phyloP scores from a whole-genome alignment of 2,329 filamentous ascomycete species.

The Metarhizium guizhouense region DNA sequence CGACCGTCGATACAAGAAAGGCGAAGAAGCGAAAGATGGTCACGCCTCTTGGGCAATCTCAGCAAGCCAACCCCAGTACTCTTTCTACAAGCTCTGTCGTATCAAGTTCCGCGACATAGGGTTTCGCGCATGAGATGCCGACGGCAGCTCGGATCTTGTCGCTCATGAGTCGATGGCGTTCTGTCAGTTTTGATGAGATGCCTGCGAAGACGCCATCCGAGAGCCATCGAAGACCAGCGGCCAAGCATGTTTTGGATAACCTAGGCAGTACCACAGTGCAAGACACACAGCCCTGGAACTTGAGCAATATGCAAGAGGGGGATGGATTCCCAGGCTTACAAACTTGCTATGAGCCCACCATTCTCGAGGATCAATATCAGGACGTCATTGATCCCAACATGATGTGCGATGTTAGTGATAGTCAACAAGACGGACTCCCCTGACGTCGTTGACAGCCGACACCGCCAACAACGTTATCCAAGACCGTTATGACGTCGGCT shows the following conservation, averaged over 20 bases:
- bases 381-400: background rate
- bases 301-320: background rate
- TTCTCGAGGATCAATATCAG: background rate
- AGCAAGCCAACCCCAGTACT: background rate
- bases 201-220: background rate
- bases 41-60: background rate
- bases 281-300: background rate
- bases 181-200: background rate
- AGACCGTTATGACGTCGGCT: background rate
- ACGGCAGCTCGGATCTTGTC: background rate
- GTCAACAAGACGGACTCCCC: background rate
- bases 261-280: background rate
- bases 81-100: background rate
- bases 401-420: background rate
- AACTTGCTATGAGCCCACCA: background rate
- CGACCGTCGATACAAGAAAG: background rate
- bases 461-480: background rate
- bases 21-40: slow-evolving; percentile 4
- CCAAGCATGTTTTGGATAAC: background rate
- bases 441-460: background rate
- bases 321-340: background rate
- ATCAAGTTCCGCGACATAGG: slow-evolving; percentile 7
- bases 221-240: background rate
- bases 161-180: background rate
- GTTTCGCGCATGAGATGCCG: slow-evolving; percentile 2